phyloP scores from a whole-genome alignment of 176 grass and related monocot species.

The Chrysopogon serrulatus region DNA sequence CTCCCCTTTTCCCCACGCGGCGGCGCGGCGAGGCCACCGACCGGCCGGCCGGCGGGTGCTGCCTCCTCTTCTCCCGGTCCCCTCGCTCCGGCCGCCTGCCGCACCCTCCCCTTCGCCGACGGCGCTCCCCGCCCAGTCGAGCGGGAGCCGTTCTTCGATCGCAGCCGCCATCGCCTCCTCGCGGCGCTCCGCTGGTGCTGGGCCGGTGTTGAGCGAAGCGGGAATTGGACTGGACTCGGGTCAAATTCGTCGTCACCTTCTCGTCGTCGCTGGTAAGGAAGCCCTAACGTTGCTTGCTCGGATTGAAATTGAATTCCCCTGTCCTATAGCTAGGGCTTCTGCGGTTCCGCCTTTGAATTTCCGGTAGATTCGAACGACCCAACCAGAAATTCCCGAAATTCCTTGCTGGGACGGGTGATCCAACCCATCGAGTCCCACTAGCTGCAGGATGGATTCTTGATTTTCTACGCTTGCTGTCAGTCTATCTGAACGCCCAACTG shows the following conservation, averaged over 20 bases:
- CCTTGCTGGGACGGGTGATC: neutral
- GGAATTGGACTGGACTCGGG: neutral
- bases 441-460: neutral
- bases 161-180: neutral
- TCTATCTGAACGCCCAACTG: neutral
- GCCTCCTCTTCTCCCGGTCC: too few relatives aligned
- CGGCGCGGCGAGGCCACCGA: slow-evolving; percentile 1
- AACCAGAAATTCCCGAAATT: neutral
- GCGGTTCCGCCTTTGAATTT: neutral
- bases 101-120: neutral
- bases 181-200: neutral
- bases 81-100: neutral
- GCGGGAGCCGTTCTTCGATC: neutral
- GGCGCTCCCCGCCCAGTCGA: neutral
- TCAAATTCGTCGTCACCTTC: neutral
- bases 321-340: neutral
- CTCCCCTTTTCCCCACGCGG: neutral
- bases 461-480: neutral
- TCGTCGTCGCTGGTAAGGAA: neutral
- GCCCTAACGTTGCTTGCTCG: neutral
- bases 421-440: neutral
- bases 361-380: neutral
- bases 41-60: neutral
- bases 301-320: neutral
- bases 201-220: neutral